These are phyloP conservation scores for Funneliformis mosseae DNA, from an alignment of 192 early-diverging fungal genomes.

Conservation along the genomic window DNA sequence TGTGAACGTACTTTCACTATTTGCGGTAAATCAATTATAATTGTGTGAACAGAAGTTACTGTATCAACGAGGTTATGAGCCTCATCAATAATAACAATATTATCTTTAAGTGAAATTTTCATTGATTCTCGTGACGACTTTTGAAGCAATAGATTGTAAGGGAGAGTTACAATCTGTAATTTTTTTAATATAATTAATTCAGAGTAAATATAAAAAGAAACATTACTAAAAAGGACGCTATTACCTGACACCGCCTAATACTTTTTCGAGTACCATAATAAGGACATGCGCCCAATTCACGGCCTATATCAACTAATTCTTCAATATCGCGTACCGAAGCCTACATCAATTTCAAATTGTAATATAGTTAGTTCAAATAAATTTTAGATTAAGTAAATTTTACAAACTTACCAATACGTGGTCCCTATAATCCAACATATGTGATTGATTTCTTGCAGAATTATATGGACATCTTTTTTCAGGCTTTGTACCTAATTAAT, in stretches of 20 bases:
- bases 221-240: neutral
- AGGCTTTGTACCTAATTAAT: slow-evolving; percentile 29
- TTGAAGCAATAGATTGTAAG: slow-evolving; percentile 86
- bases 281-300: slow-evolving; percentile 62
- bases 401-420: slow-evolving; percentile 39
- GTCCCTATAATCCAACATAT: slow-evolving; percentile 63
- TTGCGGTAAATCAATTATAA: slow-evolving; percentile 53
- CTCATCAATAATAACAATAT: slow-evolving; percentile 86
- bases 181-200: slow-evolving; percentile 7
- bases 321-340: slow-evolving; percentile 78
- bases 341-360: slow-evolving; percentile 28
- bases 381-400: slow-evolving; percentile 5
- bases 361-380: neutral
- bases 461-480: slow-evolving; percentile 54
- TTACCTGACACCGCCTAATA: slow-evolving; percentile 54
- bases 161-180: slow-evolving; percentile 78
- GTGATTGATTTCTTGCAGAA: slow-evolving; percentile 47
- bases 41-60: slow-evolving; percentile 71
- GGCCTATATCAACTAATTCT: slow-evolving; percentile 72
- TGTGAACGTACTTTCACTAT: slow-evolving; percentile 58
- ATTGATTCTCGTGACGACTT: slow-evolving; percentile 71
- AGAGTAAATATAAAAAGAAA: neutral
- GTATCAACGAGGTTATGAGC: slow-evolving; percentile 78
- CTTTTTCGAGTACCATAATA: slow-evolving; percentile 82
- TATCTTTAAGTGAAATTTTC: slow-evolving; percentile 68